Conservation (phyloP, 2,329 filamentous ascomycete species). For the Lachnellula occidentalis region DNA sequence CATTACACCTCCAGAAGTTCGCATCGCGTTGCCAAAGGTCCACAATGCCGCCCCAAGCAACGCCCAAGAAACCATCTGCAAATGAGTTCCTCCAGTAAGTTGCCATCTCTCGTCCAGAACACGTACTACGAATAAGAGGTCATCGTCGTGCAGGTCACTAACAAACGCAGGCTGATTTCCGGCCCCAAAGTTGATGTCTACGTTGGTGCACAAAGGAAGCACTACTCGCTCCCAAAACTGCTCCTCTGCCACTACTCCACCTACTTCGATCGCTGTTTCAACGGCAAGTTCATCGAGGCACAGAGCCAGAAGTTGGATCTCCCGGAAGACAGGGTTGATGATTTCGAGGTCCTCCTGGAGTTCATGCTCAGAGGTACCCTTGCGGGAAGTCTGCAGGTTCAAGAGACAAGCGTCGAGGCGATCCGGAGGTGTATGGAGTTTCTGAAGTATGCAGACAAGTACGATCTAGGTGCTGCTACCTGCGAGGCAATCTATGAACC, state of each 20-base stretch:
- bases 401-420: not conserved
- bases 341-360: constrained; percentile 11
- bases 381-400: not conserved
- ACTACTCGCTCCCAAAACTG: constrained; percentile 10
- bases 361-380: constrained; percentile 4
- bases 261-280: constrained; percentile 14
- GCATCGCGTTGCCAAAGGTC: not conserved
- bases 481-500: constrained; percentile 1
- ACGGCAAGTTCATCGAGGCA: constrained; percentile 8
- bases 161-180: constrained; percentile 2
- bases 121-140: not conserved
- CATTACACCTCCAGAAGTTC: not conserved
- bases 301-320: constrained; percentile 10
- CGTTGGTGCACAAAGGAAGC: constrained; percentile 13
- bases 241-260: constrained; percentile 14
- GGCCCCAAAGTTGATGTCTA: constrained; percentile 9
- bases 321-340: constrained; percentile 4
- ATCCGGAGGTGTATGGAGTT: constrained; percentile 4
- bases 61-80: not conserved
- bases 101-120: not conserved
- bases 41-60: no score
- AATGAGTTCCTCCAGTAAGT: not conserved
- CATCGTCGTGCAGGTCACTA: not conserved
- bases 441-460: constrained; percentile 5
- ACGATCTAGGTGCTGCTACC: not conserved